Evolutionary conservation across 2,329 filamentous ascomycete species (phyloP), one percentile per base, ranked within the genome.

Genomic region (Fusarium xylarioides): DNA sequence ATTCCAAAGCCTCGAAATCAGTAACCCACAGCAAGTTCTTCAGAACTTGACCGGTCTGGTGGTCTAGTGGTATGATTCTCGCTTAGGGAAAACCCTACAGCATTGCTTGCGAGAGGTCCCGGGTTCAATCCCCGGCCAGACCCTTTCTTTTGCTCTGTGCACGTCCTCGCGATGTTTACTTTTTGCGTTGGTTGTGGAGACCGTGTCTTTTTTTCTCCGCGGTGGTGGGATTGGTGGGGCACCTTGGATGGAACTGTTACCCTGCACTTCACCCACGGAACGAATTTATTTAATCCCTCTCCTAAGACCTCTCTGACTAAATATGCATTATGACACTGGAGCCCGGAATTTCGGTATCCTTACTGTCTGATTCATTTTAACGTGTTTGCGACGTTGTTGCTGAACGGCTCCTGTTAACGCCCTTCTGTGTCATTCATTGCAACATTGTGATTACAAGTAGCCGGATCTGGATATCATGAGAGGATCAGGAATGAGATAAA

Each of bases 61-160:
- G 87, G 87, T 89, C 88, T 90, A 89, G 88, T 87, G 89, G 88
- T 90, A 91, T 90, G 88, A 90, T 91, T 90, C 88, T 89, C 88
- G 89, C 89, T 90, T 90, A 91, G 89, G 88, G 89, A 80, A 74
- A 71, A 82, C 80, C 81, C 81, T 79, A 74, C 35, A 79, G 80
- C 80, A 74, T 49, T 63, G 74, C 71, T 77, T 84, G 82, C 82
- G 82, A 83, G 82, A 83, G 82, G 82, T 83, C 82, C 82, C 82
- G 82, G 81, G 82, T 83, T 84, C 82, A 82, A 84, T 83, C 81
- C 82, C 81, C 82, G 82, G 82, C 81, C 81, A 82, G 81, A 82
- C 82, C 82, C 82, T 76, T 70, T 28, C 50, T 75, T 80, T 80
- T 81, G 30, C 2, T 4, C 1, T 2, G 11, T 23, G 26, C 28